These are phyloP conservation scores for Aureobasidium sp. DNA, from an alignment of 2,329 filamentous ascomycete species.

Conservation along the genomic window DNA sequence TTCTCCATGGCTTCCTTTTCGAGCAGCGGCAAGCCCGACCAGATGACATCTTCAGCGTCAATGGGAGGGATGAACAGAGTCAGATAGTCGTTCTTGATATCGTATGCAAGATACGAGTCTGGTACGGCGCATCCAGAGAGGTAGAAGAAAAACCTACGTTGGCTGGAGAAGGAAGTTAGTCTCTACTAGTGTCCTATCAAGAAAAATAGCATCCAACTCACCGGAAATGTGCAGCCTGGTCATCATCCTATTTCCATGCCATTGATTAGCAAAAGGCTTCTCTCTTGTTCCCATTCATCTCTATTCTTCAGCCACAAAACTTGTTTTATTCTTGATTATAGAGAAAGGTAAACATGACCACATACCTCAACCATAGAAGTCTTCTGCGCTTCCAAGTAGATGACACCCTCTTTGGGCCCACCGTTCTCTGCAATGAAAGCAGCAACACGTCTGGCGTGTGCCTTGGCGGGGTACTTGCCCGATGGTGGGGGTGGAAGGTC, in stretches of 20 bases:
- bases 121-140: conserved; percentile 76
- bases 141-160: conserved; percentile 92
- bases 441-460: conserved; percentile 75
- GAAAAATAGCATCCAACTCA: not conserved
- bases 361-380: conserved; percentile 63
- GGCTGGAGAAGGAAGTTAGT: conserved; percentile 41
- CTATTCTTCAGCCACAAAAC: not conserved
- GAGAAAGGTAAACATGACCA: not conserved
- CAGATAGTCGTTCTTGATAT: conserved; percentile 62
- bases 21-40: conserved; percentile 80
- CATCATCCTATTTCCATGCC: conserved; percentile 55
- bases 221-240: conserved; percentile 46
- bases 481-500: conserved; percentile 26
- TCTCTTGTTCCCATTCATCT: not conserved
- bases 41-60: conserved; percentile 83
- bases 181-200: not conserved
- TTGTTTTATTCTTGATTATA: not conserved
- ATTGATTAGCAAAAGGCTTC: not conserved
- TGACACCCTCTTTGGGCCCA: conserved; percentile 56
- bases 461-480: conserved; percentile 72
- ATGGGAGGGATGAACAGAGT: conserved; percentile 88
- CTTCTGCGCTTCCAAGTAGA: conserved; percentile 83
- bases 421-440: conserved; percentile 62
- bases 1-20: conserved; percentile 62
- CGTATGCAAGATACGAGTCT: conserved; percentile 74